phyloP scores from a whole-genome alignment of 805 yeast genomes.

The Myxozyma nipponensis region DNA sequence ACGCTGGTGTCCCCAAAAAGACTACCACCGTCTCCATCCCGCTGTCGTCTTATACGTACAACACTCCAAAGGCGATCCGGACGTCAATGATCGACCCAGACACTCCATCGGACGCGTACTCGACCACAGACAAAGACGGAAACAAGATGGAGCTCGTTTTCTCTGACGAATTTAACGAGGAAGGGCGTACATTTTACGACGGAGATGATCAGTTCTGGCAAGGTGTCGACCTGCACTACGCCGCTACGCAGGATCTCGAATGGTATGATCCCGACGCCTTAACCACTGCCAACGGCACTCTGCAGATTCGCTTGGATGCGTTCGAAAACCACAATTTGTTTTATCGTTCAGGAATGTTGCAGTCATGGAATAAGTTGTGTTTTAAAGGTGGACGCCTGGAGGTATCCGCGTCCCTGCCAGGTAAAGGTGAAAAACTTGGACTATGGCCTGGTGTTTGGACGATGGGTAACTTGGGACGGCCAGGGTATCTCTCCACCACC shows the following conservation, averaged over 20 bases:
- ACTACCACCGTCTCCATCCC: slow-evolving; percentile 16
- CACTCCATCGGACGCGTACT: slow-evolving; percentile 58
- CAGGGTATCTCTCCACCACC: slow-evolving; percentile 81
- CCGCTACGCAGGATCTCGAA: slow-evolving; percentile 83
- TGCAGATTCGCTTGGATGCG: slow-evolving; percentile 72
- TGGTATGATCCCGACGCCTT: slow-evolving; percentile 95
- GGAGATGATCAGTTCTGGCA: slow-evolving; percentile 92
- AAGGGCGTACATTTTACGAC: slow-evolving; percentile 83
- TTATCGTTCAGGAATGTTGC: slow-evolving; percentile 89
- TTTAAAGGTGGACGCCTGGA: slow-evolving; percentile 81
- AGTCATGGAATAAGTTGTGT: slow-evolving; percentile 88
- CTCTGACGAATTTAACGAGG: slow-evolving; percentile 85
- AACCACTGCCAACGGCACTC: slow-evolving; percentile 68
- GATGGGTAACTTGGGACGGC: slow-evolving; percentile 87
- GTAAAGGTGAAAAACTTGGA: slow-evolving; percentile 72
- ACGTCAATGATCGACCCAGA: slow-evolving; percentile 65
- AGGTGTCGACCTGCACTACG: slow-evolving; percentile 78
- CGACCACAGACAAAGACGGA: slow-evolving; percentile 54
- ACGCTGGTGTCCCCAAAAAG: slow-evolving; percentile 6
- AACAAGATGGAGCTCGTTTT: slow-evolving; percentile 72
- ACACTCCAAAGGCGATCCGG: slow-evolving; percentile 55
- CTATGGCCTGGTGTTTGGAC: slow-evolving; percentile 98
- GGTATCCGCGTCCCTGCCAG: slow-evolving; percentile 73
- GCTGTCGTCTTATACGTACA: slow-evolving; percentile 52
- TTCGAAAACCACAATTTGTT: slow-evolving; percentile 69